Evolutionary conservation across 1,284 basidiomycete genomes (phyloP).

Genomic region (Athelia sp.): DNA sequence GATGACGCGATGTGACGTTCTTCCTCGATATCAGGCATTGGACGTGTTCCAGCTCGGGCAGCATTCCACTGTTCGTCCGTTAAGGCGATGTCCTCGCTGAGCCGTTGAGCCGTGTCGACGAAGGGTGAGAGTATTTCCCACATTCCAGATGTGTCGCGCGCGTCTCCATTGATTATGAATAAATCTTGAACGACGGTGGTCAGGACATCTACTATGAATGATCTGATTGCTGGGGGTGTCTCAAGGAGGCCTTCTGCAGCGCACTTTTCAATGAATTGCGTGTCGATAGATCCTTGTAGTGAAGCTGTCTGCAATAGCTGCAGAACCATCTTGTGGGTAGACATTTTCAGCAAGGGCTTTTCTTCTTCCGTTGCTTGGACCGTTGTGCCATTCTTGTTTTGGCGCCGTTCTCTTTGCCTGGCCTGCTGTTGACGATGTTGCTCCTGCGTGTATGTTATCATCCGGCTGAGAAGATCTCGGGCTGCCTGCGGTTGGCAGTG

Average conservation of each 20-base stretch:
- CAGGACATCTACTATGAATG: background rate
- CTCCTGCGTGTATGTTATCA: conserved; percentile 1
- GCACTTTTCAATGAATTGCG: background rate
- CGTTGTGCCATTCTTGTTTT: background rate
- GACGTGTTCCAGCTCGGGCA: background rate
- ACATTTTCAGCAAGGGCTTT: background rate
- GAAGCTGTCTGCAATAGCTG: background rate
- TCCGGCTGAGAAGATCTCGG: background rate
- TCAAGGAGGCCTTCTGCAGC: background rate
- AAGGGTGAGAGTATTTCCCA: conserved; percentile 1
- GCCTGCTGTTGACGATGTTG: background rate
- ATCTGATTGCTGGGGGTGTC: conserved; percentile 1
- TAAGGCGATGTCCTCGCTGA: background rate
- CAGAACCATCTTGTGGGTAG: conserved; percentile 4
- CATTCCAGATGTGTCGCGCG: background rate
- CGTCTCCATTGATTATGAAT: background rate
- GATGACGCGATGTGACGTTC: conserved; percentile 1
- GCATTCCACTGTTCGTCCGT: background rate
- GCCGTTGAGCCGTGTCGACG: conserved; percentile 1
- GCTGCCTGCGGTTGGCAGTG: background rate
- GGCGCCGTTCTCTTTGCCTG: background rate
- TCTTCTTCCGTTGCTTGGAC: background rate
- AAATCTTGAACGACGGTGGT: background rate
- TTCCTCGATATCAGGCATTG: conserved; percentile 3
- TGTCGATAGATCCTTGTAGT: background rate